A percentile compares a stretch with the other conserved stretches of the same genome.
Evolutionary conservation across 148 eudicot genomes (phyloP).

Genomic region (Suaeda aralocaspica): DNA sequence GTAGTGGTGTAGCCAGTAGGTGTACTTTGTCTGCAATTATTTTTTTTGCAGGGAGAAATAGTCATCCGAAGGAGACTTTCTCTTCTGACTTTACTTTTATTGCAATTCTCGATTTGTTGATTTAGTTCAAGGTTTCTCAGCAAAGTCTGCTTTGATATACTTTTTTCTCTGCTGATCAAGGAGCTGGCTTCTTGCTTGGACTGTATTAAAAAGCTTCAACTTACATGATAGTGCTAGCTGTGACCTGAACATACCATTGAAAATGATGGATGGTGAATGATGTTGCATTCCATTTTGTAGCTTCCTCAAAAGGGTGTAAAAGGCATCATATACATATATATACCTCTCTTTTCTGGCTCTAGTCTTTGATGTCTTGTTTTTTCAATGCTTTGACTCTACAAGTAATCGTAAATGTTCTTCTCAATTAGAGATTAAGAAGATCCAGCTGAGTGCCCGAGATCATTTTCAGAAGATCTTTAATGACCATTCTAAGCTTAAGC

Average conservation of each 20-base stretch:
- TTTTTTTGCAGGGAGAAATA: neutral
- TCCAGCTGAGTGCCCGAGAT: slow-evolving; percentile 71
- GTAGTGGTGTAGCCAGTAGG: neutral
- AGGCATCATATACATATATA: neutral
- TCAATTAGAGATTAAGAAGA: slow-evolving; percentile 67
- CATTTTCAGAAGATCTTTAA: slow-evolving; percentile 76
- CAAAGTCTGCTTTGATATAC: no score
- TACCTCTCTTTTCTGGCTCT: neutral
- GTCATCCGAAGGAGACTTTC: neutral
- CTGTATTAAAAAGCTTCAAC: neutral
- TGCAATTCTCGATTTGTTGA: neutral
- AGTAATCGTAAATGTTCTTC: slow-evolving; percentile 21
- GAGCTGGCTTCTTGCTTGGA: slow-evolving; percentile 3
- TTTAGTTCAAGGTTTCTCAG: neutral
- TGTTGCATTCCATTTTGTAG: neutral
- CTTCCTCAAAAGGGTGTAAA: neutral
- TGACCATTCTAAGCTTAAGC: slow-evolving; percentile 80
- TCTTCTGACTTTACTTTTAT: neutral
- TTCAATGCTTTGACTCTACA: neutral
- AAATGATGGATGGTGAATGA: neutral
- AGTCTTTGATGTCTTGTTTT: slow-evolving; percentile 5
- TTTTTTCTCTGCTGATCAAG: neutral
- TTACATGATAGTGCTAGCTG: neutral
- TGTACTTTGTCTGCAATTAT: neutral
- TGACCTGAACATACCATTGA: neutral